Base-by-base conservation (phyloP, 768 basidiomycete species). In the Termitomyces sp. region DNA sequence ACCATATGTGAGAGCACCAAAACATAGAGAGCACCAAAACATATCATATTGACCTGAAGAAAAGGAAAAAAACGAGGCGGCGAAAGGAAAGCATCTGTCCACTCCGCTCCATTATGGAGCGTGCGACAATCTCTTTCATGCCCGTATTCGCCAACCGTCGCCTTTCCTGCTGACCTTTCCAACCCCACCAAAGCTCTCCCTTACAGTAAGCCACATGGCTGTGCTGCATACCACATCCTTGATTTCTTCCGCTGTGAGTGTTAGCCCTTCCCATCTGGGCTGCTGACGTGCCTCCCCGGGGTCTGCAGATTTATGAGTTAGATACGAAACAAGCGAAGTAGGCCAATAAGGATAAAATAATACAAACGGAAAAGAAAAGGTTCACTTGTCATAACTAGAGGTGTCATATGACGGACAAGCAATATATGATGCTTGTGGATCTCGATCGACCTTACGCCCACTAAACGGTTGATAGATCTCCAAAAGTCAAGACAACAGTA, bases 121-220 rank as follows among this genome's bases (percentile, higher is more conserved):
- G 22, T 16, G 33, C 7, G 8, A 24, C 20, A 6, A 11, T 22
- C 9, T 49, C 57, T 9, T n/a, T 55, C 33, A 92, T 16, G 84
- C 83, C 24, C 90, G 74, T 60, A 92, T 87, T 70, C 85, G 76
- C 90, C 89, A 91, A 32, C 89, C 90, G 66, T 90, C 88, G 20
- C 90, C 90, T 71, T 90, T 91, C 73, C 91, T 77, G 63, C 77
- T 84, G 42, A 89, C 88, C 74, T 84, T 88, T 7, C 92, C 94
- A 44, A 96, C 83, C 2, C 95, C 95, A 1, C 93, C 93, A 72
- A 96, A 92, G n/a, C 88, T 88, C 73, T 98, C 94, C 53, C 96
- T 80, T 2, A 96, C 94, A 20, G 94, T 89, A 55, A 98, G 74
- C 94, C 95, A 98, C 72, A 97, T 76, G 5, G 87, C 91, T 0